phyloP scores from a whole-genome alignment of 441 rosid genomes.

The Adansonia madagascariensis region DNA sequence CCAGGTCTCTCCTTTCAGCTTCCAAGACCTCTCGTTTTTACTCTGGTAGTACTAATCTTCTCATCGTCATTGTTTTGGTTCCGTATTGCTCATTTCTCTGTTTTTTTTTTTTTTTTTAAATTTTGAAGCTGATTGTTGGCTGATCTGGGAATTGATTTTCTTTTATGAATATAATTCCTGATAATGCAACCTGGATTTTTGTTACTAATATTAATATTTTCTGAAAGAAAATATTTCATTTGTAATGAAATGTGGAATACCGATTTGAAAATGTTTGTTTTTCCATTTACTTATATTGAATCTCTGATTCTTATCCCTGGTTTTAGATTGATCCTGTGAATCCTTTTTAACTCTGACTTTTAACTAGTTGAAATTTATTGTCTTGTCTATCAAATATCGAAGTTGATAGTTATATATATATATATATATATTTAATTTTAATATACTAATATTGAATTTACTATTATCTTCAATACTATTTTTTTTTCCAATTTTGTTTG shows the following conservation, averaged over 20 bases:
- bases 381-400: neutral
- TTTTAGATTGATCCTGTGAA: conserved; percentile 5
- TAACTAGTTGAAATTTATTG: neutral
- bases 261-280: neutral
- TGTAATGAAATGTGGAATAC: neutral
- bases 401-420: neutral
- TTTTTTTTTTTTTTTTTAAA: neutral
- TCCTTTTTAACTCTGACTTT: neutral
- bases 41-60: conserved; percentile 56
- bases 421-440: neutral
- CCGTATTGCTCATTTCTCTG: neutral
- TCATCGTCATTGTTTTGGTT: too few relatives aligned
- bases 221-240: neutral
- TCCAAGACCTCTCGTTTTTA: conserved; percentile 64
- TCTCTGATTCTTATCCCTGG: neutral
- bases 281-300: neutral
- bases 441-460: neutral
- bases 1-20: conserved; percentile 72
- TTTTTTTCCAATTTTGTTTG: conserved; percentile 1
- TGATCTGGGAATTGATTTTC: neutral
- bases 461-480: neutral
- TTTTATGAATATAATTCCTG: conserved; percentile 11
- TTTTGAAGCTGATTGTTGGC: neutral
- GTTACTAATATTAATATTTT: neutral
- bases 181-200: neutral